Evolutionary conservation across 441 rosid genomes (phyloP).

Genomic region (Codiaeum variegatum): DNA sequence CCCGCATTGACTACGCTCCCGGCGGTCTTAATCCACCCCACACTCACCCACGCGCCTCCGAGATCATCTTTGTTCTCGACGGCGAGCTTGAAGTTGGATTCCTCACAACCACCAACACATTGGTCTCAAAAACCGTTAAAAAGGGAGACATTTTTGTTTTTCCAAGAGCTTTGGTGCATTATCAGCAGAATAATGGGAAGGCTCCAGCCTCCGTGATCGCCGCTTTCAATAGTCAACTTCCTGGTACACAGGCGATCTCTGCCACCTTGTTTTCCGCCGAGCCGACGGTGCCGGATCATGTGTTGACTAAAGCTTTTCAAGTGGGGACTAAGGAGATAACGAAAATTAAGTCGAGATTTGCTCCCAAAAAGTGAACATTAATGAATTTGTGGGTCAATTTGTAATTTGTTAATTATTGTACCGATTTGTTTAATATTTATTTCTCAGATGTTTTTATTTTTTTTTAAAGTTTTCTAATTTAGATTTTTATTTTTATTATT

Average conservation of each 20-base stretch:
- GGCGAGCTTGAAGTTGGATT: conserved; percentile 51
- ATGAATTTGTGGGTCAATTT: neutral
- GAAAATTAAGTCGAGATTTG: conserved; percentile 36
- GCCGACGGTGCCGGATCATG: conserved; percentile 42
- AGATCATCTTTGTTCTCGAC: conserved; percentile 43
- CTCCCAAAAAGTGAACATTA: conserved; percentile 29
- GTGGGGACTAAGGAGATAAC: conserved; percentile 27
- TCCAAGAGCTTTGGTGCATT: conserved; percentile 53
- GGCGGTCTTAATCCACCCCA: conserved; percentile 62
- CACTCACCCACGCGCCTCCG: conserved; percentile 59
- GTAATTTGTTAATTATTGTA: neutral
- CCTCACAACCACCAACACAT: conserved; percentile 43
- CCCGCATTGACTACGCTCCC: conserved; percentile 55
- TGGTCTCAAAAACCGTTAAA: conserved; percentile 35
- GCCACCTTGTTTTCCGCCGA: conserved; percentile 37
- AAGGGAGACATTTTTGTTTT: conserved; percentile 43
- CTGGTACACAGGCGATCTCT: conserved; percentile 43
- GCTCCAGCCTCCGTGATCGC: conserved; percentile 37
- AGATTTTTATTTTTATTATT: no score
- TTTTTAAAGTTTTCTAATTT: no score
- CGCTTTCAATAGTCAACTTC: conserved; percentile 55
- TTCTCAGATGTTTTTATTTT: no score
- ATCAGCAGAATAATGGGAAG: conserved; percentile 38
- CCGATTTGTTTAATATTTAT: no score
- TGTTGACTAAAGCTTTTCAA: conserved; percentile 44